These are phyloP conservation scores for Leishmania martiniquensis DNA, from an alignment of 208 protist genomes.

Conservation along the genomic window DNA sequence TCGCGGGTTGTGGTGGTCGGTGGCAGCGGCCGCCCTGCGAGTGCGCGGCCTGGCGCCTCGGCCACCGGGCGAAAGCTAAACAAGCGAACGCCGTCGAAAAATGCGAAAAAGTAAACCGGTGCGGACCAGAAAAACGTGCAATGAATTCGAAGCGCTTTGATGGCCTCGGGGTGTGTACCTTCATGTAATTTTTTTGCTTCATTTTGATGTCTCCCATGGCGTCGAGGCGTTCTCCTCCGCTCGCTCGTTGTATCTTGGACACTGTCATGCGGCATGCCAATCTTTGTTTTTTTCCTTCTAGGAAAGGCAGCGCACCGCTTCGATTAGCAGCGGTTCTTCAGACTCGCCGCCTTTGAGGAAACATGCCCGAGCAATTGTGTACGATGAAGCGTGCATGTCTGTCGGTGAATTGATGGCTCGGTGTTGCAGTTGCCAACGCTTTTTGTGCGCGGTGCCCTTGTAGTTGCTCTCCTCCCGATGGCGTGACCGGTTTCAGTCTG, in stretches of 20 bases:
- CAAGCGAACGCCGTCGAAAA: slow-evolving; percentile 5
- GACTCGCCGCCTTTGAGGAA: not conserved
- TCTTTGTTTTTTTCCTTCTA: not conserved
- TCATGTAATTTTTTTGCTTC: not conserved
- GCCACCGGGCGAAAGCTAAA: slow-evolving; percentile 5
- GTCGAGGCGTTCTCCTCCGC: not conserved
- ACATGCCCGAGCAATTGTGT: not conserved
- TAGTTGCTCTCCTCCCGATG: not conserved
- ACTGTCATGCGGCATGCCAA: not conserved
- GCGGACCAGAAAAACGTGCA: not conserved
- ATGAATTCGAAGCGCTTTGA: not conserved
- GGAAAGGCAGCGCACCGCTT: not conserved
- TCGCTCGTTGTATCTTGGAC: not conserved
- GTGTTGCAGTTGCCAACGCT: not conserved
- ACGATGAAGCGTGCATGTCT: not conserved
- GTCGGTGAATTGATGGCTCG: not conserved
- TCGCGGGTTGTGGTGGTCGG: slow-evolving; percentile 38
- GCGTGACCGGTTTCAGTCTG: no score
- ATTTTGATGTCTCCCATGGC: not conserved
- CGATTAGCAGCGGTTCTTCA: not conserved
- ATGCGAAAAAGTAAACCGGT: not conserved
- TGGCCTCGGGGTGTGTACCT: no score
- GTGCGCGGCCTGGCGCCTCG: not conserved
- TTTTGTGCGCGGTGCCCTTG: not conserved
- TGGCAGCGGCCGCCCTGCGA: not conserved